phyloP scores from a whole-genome alignment of 148 eudicot genomes.

The Vaccinium darrowii region DNA sequence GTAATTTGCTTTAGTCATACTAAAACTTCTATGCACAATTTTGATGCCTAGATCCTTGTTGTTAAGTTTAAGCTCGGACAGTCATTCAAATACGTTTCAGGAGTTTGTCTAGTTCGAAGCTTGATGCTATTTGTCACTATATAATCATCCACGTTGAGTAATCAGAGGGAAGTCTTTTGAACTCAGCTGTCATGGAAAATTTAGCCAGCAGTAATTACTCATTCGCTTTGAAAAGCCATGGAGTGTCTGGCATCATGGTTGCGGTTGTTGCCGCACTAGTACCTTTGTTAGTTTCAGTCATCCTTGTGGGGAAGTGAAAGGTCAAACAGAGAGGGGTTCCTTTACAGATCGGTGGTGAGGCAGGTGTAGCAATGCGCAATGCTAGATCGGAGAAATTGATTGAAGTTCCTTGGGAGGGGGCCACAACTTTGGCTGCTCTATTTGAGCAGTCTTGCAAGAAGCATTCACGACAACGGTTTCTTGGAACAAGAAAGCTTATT shows the following conservation, averaged over 20 bases:
- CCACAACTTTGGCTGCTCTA: slow-evolving; percentile 73
- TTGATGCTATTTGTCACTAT: slow-evolving; percentile 22
- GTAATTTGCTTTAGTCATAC: neutral
- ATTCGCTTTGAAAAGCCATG: slow-evolving; percentile 42
- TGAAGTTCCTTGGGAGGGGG: slow-evolving; percentile 93
- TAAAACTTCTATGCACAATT: neutral
- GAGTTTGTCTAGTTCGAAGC: neutral
- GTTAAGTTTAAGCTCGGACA: neutral
- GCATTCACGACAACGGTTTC: slow-evolving; percentile 47
- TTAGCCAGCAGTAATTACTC: slow-evolving; percentile 27
- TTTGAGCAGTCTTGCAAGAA: slow-evolving; percentile 95
- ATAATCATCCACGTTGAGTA: slow-evolving; percentile 32
- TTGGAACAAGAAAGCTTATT: slow-evolving; percentile 73
- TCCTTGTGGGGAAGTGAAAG: slow-evolving; percentile 55
- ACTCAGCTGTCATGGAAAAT: slow-evolving; percentile 35
- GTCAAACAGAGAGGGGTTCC: slow-evolving; percentile 74
- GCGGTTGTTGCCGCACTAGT: slow-evolving; percentile 51
- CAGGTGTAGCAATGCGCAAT: slow-evolving; percentile 77
- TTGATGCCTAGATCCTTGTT: neutral
- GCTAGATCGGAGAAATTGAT: slow-evolving; percentile 49
- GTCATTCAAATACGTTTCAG: slow-evolving; percentile 4
- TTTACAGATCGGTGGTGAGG: slow-evolving; percentile 68
- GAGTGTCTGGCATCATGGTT: slow-evolving; percentile 47
- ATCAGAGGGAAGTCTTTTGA: slow-evolving; percentile 32
- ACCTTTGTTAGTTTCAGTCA: slow-evolving; percentile 52